A percentile compares a stretch with the other conserved stretches of the same genome.
These are phyloP conservation scores for Conringia planisiliqua DNA, from an alignment of 345 rosid genomes.

Conservation along the genomic window DNA sequence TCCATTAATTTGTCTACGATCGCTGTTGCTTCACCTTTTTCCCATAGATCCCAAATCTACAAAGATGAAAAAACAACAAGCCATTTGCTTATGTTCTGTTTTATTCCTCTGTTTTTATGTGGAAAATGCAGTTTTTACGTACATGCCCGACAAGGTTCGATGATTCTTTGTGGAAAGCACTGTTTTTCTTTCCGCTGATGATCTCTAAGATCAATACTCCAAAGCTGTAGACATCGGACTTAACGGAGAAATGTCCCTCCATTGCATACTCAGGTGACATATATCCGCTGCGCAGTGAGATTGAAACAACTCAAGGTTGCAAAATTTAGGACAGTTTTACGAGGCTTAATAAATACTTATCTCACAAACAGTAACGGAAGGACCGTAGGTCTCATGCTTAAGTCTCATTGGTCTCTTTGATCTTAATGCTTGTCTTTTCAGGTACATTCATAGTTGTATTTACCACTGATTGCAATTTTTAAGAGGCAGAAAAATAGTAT, in stretches of 20 bases:
- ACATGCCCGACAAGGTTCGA: constrained; percentile 27
- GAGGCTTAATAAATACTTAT: constrained; percentile 28
- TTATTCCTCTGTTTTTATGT: not conserved
- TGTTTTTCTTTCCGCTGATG: constrained; percentile 24
- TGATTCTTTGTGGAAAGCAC: constrained; percentile 12
- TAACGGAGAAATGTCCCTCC: constrained; percentile 20
- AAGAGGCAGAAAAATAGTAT: not conserved
- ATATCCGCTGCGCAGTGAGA: constrained; percentile 23
- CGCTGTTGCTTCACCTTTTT: constrained; percentile 30
- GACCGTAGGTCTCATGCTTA: constrained; percentile 57
- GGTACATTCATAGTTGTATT: constrained; percentile 2
- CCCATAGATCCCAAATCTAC: constrained; percentile 42
- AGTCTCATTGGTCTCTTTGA: constrained; percentile 77
- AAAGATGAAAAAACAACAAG: not conserved
- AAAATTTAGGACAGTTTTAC: not conserved
- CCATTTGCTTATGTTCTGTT: constrained; percentile 4
- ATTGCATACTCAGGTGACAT: constrained; percentile 36
- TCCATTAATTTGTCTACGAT: constrained; percentile 34
- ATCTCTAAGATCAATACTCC: constrained; percentile 32
- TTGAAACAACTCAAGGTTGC: not conserved
- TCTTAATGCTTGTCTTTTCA: not conserved
- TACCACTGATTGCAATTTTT: not conserved
- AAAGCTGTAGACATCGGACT: constrained; percentile 32
- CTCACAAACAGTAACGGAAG: constrained; percentile 45
- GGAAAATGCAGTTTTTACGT: not conserved